Evolutionary conservation across 805 yeast species (phyloP).

Genomic region (Candida piceae): DNA sequence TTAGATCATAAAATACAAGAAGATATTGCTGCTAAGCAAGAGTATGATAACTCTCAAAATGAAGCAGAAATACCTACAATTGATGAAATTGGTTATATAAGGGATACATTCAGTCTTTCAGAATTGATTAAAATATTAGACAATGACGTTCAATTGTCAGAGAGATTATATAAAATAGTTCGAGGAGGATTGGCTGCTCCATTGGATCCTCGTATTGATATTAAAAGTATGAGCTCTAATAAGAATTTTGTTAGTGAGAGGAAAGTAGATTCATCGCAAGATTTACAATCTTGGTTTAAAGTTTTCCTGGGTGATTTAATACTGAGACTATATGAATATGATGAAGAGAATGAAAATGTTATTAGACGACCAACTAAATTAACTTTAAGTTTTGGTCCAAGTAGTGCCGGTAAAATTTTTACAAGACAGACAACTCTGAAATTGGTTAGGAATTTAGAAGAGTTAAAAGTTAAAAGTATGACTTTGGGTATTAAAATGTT

Average conservation of each 20-base stretch:
- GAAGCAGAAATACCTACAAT: not conserved
- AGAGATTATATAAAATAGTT: slow-evolving; percentile 52
- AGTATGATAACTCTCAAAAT: no score
- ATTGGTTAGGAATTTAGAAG: slow-evolving; percentile 33
- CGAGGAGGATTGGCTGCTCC: slow-evolving; percentile 59
- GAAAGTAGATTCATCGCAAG: slow-evolving; percentile 46
- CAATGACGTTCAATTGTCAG: slow-evolving; percentile 45
- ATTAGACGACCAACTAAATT: slow-evolving; percentile 52
- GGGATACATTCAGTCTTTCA: slow-evolving; percentile 40
- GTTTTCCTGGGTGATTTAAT: slow-evolving; percentile 79
- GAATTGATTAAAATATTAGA: slow-evolving; percentile 33
- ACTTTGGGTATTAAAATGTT: slow-evolving; percentile 17
- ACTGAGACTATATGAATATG: slow-evolving; percentile 66
- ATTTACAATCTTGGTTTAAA: slow-evolving; percentile 70
- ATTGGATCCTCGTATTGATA: slow-evolving; percentile 51
- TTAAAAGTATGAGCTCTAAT: slow-evolving; percentile 84
- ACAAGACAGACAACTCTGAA: slow-evolving; percentile 41
- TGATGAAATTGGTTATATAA: slow-evolving; percentile 40
- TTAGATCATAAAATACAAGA: no score
- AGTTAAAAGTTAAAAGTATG: slow-evolving; percentile 27
- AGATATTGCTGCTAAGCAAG: no score
- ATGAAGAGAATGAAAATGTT: slow-evolving; percentile 50
- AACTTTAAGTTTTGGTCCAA: slow-evolving; percentile 31
- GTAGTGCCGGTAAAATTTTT: slow-evolving; percentile 21
- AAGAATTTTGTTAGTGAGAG: slow-evolving; percentile 67